Percentiles rank a stretch among this genome's conserved stretches.
These are phyloP conservation scores for Metschnikowia hibisci DNA, from an alignment of 805 yeast species.

Conservation along the genomic window DNA sequence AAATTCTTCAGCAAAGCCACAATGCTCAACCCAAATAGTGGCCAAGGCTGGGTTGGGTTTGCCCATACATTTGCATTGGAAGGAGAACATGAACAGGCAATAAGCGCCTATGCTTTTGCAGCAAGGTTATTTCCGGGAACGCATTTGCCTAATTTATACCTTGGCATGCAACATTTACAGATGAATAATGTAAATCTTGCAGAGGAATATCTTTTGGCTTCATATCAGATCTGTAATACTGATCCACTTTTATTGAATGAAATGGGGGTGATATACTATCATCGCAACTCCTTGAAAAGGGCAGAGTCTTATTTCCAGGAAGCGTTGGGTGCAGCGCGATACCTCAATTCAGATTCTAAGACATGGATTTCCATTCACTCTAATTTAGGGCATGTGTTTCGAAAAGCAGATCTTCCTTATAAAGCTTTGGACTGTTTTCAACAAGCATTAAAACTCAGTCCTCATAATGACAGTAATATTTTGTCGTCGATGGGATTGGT, in stretches of 20 bases:
- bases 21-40: conserved; percentile 80
- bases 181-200: conserved; percentile 81
- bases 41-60: conserved; percentile 97
- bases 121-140: conserved; percentile 87
- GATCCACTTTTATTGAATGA: conserved; percentile 91
- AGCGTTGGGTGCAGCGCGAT: conserved; percentile 67
- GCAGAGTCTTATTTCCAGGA: conserved; percentile 70
- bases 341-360: conserved; percentile 70
- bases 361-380: conserved; percentile 84
- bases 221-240: conserved; percentile 71
- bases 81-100: conserved; percentile 98
- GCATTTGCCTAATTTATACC: conserved; percentile 81
- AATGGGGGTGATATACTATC: conserved; percentile 86
- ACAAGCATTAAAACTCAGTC: conserved; percentile 65
- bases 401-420: conserved; percentile 57
- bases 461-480: conserved; percentile 64
- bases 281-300: conserved; percentile 58
- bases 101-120: conserved; percentile 94
- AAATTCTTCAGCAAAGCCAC: conserved; percentile 87
- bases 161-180: conserved; percentile 95
- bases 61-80: conserved; percentile 97
- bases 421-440: conserved; percentile 73
- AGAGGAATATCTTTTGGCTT: conserved; percentile 75
- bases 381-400: conserved; percentile 84
- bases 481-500: conserved; percentile 84